Conservation (phyloP, 352 stramenopile species). For the Phytophthora crassamura region DNA sequence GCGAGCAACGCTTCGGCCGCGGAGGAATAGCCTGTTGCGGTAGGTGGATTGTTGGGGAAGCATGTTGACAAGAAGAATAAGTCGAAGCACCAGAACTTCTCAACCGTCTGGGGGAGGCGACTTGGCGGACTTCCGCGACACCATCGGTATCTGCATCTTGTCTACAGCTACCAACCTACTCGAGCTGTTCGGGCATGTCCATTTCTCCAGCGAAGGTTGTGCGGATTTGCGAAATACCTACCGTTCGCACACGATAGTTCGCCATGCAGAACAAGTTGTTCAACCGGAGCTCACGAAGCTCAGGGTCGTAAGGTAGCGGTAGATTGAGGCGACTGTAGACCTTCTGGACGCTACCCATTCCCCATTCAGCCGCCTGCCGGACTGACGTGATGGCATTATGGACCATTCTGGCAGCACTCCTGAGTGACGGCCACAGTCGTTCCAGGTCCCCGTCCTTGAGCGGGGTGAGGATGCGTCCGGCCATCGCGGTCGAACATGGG, state of each 20-base stretch:
- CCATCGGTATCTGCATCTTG: not conserved
- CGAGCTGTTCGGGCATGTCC: not conserved
- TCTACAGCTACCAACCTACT: not conserved
- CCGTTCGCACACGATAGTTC: conserved; percentile 29
- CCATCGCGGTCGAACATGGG: conserved; percentile 6
- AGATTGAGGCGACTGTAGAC: not conserved
- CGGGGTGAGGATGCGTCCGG: conserved; percentile 1
- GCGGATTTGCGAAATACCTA: conserved; percentile 13
- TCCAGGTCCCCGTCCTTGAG: conserved; percentile 10
- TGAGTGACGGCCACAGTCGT: not conserved
- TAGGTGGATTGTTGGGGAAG: not conserved
- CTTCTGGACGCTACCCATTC: conserved; percentile 7
- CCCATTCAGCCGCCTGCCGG: not conserved
- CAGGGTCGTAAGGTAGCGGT: not conserved
- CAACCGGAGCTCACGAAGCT: not conserved
- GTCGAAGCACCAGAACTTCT: not conserved
- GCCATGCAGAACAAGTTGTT: conserved; percentile 5
- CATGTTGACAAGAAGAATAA: no score
- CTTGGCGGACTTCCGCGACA: not conserved
- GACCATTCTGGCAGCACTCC: not conserved
- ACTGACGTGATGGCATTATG: conserved; percentile 19
- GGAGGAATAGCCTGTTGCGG: not conserved
- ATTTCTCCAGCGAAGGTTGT: conserved; percentile 6
- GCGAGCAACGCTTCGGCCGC: not conserved
- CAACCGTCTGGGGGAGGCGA: not conserved